Evolutionary conservation across 2,329 filamentous ascomycete species (phyloP), one percentile per base, ranked within the genome.

Genomic region (Penicillium hordei): DNA sequence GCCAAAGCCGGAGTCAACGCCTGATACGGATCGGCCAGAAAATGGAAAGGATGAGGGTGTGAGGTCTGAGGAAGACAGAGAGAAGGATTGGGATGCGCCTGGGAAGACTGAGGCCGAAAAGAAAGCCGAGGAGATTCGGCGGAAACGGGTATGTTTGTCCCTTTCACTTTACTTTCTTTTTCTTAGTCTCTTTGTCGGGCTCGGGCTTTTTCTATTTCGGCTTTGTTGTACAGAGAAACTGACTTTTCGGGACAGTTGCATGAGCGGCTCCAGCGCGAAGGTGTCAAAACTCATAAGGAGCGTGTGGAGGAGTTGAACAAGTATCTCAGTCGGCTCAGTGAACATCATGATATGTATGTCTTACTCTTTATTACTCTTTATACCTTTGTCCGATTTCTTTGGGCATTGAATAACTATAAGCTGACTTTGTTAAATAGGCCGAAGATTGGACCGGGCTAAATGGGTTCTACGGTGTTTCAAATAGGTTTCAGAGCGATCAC

Each of bases 201-300:
- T 29, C 43, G 25, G 48, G 55, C 48, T 38, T 13, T 53, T 57
- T 52, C 29, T 49, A 10, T n/a, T 58, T 45, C 48, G 49, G 36
- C 52, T 45, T 52, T 21, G 43, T 44, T 48, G 34, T 40, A 49
- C 44, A 29, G 36, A 48, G 27, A 31, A 46, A 45, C 52, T 62
- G 42, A 59, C 39, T 53, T 19, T 42, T 42, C 13, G 39, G 51
- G 54, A 60, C 65, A 94, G 91, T 80, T 97, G 68, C 86, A 94
- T 67, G 89, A 96, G 69, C 82, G 91, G 61, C 79, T 95, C 44
- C 87, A 89, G 70, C 86, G 89, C 15, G 93, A 97, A 72, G 88
- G 95, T 17, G 85, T 93, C 65, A 97, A 97, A 81, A 96, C 93
- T 31, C 94, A 99, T 76, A 97, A 97, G 74, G 90, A 99, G 79